Evolutionary conservation across 2,329 filamentous ascomycete genomes (phyloP).

Genomic region (Xylaria sp.): DNA sequence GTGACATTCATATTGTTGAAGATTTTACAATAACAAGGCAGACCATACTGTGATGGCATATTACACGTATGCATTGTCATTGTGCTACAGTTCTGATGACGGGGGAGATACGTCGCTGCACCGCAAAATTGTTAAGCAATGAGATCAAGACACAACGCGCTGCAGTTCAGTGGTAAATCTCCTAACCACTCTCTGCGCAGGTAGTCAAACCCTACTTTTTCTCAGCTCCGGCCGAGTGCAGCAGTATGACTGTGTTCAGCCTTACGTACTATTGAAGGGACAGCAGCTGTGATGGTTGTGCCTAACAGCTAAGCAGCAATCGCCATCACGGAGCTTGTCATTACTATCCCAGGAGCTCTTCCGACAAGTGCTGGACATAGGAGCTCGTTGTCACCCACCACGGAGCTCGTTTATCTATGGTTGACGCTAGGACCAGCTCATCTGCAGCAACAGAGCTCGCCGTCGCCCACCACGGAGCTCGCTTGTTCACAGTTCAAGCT

Average conservation of each 20-base stretch:
- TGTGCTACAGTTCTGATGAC: background rate
- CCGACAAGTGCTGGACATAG: no score
- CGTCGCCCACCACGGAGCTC: no score
- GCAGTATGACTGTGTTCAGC: background rate
- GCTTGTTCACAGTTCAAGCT: no score
- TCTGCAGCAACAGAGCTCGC: no score
- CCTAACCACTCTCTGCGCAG: background rate
- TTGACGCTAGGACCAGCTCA: no score
- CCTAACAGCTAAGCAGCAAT: no score
- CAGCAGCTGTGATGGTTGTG: background rate
- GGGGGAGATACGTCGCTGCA: background rate
- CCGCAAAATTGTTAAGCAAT: background rate
- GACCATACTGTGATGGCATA: background rate
- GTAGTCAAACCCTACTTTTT: background rate
- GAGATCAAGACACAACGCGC: background rate
- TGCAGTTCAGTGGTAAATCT: background rate
- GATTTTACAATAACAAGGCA: background rate
- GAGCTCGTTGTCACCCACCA: no score
- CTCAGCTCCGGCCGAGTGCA: background rate
- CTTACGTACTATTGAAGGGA: background rate
- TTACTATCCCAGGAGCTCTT: no score
- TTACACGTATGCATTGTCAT: background rate
- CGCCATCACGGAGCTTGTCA: no score
- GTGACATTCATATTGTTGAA: background rate
- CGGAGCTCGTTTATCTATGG: accelerated